Base-by-base conservation (phyloP, 306 rosid genomes). In the Parietaria judaica region DNA sequence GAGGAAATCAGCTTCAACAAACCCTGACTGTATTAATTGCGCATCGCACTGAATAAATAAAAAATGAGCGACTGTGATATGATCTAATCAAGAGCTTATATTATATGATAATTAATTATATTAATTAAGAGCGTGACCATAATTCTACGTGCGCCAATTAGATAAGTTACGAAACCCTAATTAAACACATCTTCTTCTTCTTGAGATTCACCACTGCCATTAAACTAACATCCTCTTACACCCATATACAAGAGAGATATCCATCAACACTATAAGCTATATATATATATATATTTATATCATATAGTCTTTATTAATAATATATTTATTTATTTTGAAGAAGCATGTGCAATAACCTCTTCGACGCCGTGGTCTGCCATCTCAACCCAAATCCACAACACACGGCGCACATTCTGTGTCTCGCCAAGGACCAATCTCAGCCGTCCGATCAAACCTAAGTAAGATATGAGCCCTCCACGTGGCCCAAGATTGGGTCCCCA, bases 131-230 rank as follows among this genome's bases (percentile, higher is more conserved):
- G 39, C 60, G 36, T 17, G 53, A 56, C 13, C 44, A 36, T 4
- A 11, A 56, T 51, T 51, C 60, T 35, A 45, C 58, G 56, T 7
- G 11, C 47, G 14, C 48, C 54, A 12, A 37, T 16, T 13, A 56
- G 43, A 39, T 7, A 46, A 58, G 46, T 57, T 0, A 37, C 41
- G 36, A 41, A 41, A 49, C 53, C 53, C 53, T 10, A 49, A 49
- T 46, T 13, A 49, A 49, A 49, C 14, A 10, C 53, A 49, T 49
- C 50, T 13, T 46, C 50, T 13, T 7, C 53, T 54, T 67, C 79
- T 79, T 79, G 86, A 83, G 94, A 88, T 83, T 85, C 86, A 75
- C 77, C 52, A 61, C 3, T 54, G 37, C 4, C 63, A 66, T 73
- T 80, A 78, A 75, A 77, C 66, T 48, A 66, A 48, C 68, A 64